Base-by-base conservation (phyloP, 192 early-diverging fungal species). In the Coemansia sp. region DNA sequence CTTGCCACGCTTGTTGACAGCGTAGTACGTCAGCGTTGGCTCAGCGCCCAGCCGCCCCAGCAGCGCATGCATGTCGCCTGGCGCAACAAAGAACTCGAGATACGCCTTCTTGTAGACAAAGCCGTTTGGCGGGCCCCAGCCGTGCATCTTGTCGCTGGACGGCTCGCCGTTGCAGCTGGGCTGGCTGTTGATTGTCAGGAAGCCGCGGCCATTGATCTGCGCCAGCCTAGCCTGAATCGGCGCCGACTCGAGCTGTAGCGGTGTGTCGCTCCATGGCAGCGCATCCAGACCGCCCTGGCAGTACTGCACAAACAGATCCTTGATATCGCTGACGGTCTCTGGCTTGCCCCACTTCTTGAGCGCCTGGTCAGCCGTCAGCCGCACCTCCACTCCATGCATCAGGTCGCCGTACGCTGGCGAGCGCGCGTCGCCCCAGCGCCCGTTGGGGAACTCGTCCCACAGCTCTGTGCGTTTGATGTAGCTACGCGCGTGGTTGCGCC, bases 401-500 rank as follows among this genome's bases (percentile, higher is more conserved):
- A 91, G 74, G 63, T 91, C 88, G 61, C 94, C 94, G 68, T 85
- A 93, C 48, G 91, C 91, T 17, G 94, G 95, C 15, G 96, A 98
- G 48, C 95, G 86, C 35, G 96, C 90, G 60, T 98, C 95, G 35
- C 96, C 96, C 96, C 95, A 98, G 61, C 96, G 89, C 17, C 96
- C 96, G 78, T 98, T 98, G 49, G 95, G 96, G 71, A 95, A 98
- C 70, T 97, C 95, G 73, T 98, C 95, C 96, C 96, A 98, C 52
- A 86, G 75, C 73, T 93, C 93, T 4, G 96, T 98, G 65, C 90
- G 87, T 72, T 83, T 85, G 67, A 97, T 90, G 86, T 99, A 97
- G 77, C 89, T 91, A 67, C 89, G 87, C 40, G 91, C 88, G 43
- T 95, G 89, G 86, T 99, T 98, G 76, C 90, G 89, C 97, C 97